Conservation (phyloP, 768 basidiomycete species). For the Russula foetens region DNA sequence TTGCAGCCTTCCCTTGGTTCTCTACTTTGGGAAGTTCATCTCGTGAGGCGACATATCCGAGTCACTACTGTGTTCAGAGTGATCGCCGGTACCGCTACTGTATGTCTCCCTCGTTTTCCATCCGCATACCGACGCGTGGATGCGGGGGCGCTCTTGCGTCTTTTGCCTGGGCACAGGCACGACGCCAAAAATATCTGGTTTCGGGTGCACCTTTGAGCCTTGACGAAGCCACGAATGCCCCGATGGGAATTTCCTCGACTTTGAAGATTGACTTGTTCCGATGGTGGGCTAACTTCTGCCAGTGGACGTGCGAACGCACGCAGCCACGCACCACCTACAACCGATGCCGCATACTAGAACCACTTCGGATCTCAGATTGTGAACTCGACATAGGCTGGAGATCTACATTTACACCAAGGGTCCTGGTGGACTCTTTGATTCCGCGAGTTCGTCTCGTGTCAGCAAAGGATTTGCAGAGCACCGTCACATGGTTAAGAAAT, state of each 20-base stretch:
- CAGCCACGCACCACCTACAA: too few relatives aligned
- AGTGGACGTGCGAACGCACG: too few relatives aligned
- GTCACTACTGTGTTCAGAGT: neutral
- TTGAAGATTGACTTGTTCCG: constrained; percentile 94
- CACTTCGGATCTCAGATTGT: too few relatives aligned
- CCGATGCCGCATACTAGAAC: too few relatives aligned
- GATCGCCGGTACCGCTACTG: constrained; percentile 4
- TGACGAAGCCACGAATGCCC: constrained; percentile 80
- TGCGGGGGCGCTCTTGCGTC: constrained; percentile 70
- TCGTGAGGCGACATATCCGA: neutral
- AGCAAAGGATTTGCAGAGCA: too few relatives aligned
- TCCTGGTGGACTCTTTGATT: too few relatives aligned
- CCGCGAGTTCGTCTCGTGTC: too few relatives aligned
- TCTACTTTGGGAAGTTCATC: neutral
- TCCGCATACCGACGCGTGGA: constrained; percentile 31
- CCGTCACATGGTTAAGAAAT: too few relatives aligned
- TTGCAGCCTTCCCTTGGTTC: neutral
- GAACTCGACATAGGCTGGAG: too few relatives aligned
- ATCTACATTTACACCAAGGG: too few relatives aligned
- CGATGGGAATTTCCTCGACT: constrained; percentile 69
- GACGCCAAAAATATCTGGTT: constrained; percentile 78
- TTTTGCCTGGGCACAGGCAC: constrained; percentile 62
- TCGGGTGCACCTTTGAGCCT: constrained; percentile 93
- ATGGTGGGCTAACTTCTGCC: too few relatives aligned
- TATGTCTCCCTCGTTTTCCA: constrained; percentile 23